A percentile compares a stretch with the other conserved stretches of the same genome.
phyloP scores from a whole-genome alignment of 495 filamentous ascomycete species.

The Penicillium antarcticum region DNA sequence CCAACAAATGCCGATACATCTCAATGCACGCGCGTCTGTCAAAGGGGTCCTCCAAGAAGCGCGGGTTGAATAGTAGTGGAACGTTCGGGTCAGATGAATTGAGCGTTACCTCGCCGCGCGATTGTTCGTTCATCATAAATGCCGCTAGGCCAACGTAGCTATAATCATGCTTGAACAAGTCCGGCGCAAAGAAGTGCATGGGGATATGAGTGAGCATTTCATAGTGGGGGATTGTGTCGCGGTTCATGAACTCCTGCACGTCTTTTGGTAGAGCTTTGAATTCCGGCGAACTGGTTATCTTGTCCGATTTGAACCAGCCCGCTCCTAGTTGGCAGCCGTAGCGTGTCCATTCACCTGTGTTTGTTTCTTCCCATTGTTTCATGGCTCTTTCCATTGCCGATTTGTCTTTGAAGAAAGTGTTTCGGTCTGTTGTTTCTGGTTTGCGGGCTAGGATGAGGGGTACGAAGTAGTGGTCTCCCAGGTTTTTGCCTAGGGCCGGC shows the following conservation, averaged over 20 bases:
- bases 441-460: slow-evolving; percentile 23
- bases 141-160: slow-evolving; percentile 27
- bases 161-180: slow-evolving; percentile 26
- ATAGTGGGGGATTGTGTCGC: slow-evolving; percentile 46
- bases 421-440: slow-evolving; percentile 28
- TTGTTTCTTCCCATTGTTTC: slow-evolving; percentile 44
- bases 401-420: slow-evolving; percentile 29
- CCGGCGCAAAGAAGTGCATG: slow-evolving; percentile 23
- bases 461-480: slow-evolving; percentile 50
- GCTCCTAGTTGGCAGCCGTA: slow-evolving; percentile 38
- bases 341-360: slow-evolving; percentile 43
- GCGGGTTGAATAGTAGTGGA: slow-evolving; percentile 55
- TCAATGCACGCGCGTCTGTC: slow-evolving; percentile 56
- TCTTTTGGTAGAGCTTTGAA: slow-evolving; percentile 40
- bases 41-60: slow-evolving; percentile 53
- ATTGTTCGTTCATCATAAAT: slow-evolving; percentile 38
- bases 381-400: slow-evolving; percentile 38
- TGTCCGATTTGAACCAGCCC: slow-evolving; percentile 54
- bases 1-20: slow-evolving; percentile 43
- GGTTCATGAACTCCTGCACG: slow-evolving; percentile 36
- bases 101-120: slow-evolving; percentile 50
- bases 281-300: slow-evolving; percentile 32
- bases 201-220: slow-evolving; percentile 38
- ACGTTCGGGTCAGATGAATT: slow-evolving; percentile 52
- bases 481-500: slow-evolving; percentile 53